Evolutionary conservation across 1,139 yeast species (phyloP).

Genomic region (Pichia sp.): DNA sequence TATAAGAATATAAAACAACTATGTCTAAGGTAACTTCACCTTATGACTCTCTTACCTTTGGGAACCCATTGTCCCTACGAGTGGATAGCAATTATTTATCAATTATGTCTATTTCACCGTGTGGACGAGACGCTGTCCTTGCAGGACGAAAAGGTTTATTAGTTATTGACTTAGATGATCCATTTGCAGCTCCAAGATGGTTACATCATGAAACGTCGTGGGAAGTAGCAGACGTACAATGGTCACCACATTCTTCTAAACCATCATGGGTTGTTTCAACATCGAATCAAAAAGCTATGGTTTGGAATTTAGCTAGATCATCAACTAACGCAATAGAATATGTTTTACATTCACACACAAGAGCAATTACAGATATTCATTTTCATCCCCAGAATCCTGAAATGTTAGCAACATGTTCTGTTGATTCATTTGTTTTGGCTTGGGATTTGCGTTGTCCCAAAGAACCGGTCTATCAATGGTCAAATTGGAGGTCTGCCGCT

Average conservation of each 20-base stretch:
- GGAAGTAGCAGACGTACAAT: conserved; percentile 98
- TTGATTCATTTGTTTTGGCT: conserved; percentile 77
- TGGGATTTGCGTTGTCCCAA: conserved; percentile 88
- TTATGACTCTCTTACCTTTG: conserved; percentile 45
- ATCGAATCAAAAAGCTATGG: conserved; percentile 87
- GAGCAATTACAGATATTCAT: conserved; percentile 94
- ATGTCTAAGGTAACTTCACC: conserved; percentile 20
- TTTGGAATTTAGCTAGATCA: conserved; percentile 84
- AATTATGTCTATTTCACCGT: conserved; percentile 84
- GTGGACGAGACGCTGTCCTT: conserved; percentile 86
- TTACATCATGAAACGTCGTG: conserved; percentile 87
- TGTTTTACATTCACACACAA: conserved; percentile 78
- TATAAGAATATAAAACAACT: background rate
- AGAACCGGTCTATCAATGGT: conserved; percentile 67
- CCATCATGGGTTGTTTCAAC: conserved; percentile 93
- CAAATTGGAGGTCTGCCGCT: conserved; percentile 94
- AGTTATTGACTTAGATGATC: conserved; percentile 90
- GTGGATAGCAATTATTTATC: conserved; percentile 59
- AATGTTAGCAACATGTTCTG: conserved; percentile 85
- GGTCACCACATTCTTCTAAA: conserved; percentile 85
- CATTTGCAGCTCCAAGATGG: conserved; percentile 92
- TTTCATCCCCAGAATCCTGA: conserved; percentile 88
- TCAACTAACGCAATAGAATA: conserved; percentile 76
- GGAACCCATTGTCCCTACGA: conserved; percentile 71
- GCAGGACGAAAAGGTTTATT: conserved; percentile 87